Percentiles rank a stretch among this genome's conserved stretches.
Conservation (phyloP, 148 eudicot genomes). For the Fagopyrum homotropicum region DNA sequence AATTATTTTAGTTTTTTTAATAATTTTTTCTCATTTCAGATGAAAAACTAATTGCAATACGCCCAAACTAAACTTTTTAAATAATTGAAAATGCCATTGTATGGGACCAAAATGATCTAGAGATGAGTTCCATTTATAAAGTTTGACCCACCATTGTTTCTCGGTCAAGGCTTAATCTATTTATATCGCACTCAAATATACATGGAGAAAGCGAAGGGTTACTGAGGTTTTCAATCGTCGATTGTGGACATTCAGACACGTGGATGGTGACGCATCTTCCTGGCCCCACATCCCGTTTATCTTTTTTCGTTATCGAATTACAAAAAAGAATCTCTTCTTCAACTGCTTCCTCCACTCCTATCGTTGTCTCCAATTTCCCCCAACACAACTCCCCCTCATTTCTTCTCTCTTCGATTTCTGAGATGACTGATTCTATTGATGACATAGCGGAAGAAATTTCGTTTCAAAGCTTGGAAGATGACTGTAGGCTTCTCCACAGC, state of each 20-base stretch:
- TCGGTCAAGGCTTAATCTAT: too few species aligned
- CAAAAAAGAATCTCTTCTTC: neutral
- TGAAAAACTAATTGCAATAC: too few species aligned
- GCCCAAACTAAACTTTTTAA: too few species aligned
- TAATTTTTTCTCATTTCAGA: too few species aligned
- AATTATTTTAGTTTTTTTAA: too few species aligned
- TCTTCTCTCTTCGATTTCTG: neutral
- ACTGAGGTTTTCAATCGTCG: neutral
- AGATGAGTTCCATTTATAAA: too few species aligned
- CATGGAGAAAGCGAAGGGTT: neutral
- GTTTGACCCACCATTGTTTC: too few species aligned
- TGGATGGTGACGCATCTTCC: neutral
- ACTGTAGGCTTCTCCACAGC: conserved; percentile 60
- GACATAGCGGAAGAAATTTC: conserved; percentile 90
- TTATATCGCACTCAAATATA: too few species aligned
- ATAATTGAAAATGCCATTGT: too few species aligned
- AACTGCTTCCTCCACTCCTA: neutral
- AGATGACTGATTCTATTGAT: conserved; percentile 64
- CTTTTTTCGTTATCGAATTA: neutral
- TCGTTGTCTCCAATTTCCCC: neutral
- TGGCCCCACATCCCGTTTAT: conserved; percentile 6
- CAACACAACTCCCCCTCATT: neutral
- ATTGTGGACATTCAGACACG: neutral
- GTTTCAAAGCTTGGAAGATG: conserved; percentile 81
- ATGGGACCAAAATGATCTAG: too few species aligned